A percentile compares a stretch with the other conserved stretches of the same genome.
phyloP scores from a whole-genome alignment of 2,329 filamentous ascomycete species.

The Tolypocladium endophyticum region DNA sequence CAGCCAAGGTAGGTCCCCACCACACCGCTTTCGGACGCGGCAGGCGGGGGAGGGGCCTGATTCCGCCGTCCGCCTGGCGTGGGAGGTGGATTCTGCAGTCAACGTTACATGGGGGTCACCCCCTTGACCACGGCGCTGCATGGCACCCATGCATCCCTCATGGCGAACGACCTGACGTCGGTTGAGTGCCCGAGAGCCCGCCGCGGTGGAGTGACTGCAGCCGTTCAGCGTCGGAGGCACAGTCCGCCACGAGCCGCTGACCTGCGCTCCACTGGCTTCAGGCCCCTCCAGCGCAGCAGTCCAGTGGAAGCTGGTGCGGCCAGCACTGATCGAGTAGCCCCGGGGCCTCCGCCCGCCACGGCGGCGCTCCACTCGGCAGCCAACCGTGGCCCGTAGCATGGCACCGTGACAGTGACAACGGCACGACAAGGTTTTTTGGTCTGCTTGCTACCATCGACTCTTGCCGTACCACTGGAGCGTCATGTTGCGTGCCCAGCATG shows the following conservation, averaged over 20 bases:
- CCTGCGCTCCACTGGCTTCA: not conserved
- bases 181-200: not conserved
- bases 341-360: not conserved
- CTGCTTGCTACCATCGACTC: not conserved
- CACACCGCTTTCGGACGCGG: not conserved
- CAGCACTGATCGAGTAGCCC: not conserved
- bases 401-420: constrained; percentile 3
- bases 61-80: not conserved
- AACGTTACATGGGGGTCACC: constrained; percentile 7
- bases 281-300: not conserved
- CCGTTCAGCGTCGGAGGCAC: not conserved
- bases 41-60: not conserved
- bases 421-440: not conserved
- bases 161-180: not conserved
- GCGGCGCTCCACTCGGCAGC: constrained; percentile 2
- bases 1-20: too few relatives aligned
- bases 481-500: not conserved
- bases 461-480: not conserved
- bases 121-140: not conserved
- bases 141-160: not conserved
- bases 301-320: not conserved
- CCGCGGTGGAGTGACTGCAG: not conserved
- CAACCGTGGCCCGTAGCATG: constrained; percentile 3
- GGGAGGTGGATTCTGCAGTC: not conserved
- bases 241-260: not conserved